Conservation (phyloP, 495 filamentous ascomycete genomes). For the Lasiosphaeris hirsuta region DNA sequence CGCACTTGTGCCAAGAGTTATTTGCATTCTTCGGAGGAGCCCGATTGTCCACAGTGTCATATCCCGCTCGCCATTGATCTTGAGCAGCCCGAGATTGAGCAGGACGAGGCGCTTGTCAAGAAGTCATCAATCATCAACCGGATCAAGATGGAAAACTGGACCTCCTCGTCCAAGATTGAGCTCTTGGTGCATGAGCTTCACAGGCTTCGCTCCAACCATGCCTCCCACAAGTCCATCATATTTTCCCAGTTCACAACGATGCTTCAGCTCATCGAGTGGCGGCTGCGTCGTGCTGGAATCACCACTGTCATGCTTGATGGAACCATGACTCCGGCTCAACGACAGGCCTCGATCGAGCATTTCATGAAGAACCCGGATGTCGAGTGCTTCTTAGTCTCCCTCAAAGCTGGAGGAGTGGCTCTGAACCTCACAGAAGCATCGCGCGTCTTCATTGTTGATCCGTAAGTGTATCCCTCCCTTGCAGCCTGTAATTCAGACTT, state of each 20-base stretch:
- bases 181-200: slow-evolving; percentile 90
- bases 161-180: slow-evolving; percentile 96
- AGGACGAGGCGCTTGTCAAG: slow-evolving; percentile 78
- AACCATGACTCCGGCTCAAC: slow-evolving; percentile 88
- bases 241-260: slow-evolving; percentile 98
- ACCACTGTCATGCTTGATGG: slow-evolving; percentile 97
- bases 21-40: slow-evolving; percentile 65
- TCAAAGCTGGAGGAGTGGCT: slow-evolving; percentile 94
- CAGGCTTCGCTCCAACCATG: slow-evolving; percentile 80
- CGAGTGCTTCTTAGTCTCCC: slow-evolving; percentile 89
- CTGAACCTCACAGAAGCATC: slow-evolving; percentile 93
- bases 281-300: slow-evolving; percentile 88
- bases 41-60: slow-evolving; percentile 90
- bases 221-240: slow-evolving; percentile 92
- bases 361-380: slow-evolving; percentile 94
- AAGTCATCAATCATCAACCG: slow-evolving; percentile 95
- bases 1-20: slow-evolving; percentile 84
- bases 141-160: slow-evolving; percentile 97
- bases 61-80: slow-evolving; percentile 85
- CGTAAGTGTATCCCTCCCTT: slow-evolving; percentile 52
- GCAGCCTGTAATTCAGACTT: slow-evolving; percentile 18
- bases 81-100: slow-evolving; percentile 88
- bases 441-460: slow-evolving; percentile 91
- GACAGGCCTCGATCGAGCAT: slow-evolving; percentile 82
- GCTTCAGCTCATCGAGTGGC: slow-evolving; percentile 97